Percentiles rank a stretch among this genome's conserved stretches.
phyloP scores from a whole-genome alignment of 306 rosid genomes.

The cucumber (Cucumis sativus) region DNA sequence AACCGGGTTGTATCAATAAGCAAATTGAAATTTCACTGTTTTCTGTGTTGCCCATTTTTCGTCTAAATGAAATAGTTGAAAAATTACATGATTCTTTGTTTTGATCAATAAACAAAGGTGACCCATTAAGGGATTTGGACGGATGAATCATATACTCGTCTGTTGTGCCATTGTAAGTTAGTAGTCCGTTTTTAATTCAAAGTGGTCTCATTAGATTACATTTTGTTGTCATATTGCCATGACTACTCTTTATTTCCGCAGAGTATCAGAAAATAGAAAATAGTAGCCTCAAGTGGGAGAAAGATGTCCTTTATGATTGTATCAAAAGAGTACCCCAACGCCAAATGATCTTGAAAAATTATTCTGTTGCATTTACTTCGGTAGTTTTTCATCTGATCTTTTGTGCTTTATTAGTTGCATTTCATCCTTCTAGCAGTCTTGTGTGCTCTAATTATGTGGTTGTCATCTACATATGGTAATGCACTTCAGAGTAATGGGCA shows the following conservation, averaged over 20 bases:
- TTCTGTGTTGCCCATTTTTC: not conserved
- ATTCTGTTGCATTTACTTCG: not conserved
- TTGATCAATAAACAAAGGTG: not conserved
- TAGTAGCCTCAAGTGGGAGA: not conserved
- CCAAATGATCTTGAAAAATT: not conserved
- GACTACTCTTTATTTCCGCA: not conserved
- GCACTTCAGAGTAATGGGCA: not conserved
- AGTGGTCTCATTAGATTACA: not conserved
- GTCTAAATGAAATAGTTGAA: not conserved
- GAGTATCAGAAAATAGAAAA: not conserved
- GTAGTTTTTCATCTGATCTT: not conserved
- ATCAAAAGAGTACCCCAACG: not conserved
- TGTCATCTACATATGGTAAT: not conserved
- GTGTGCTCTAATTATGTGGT: not conserved
- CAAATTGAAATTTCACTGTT: not conserved
- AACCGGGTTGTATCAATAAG: constrained; percentile 1
- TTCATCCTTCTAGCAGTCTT: not conserved
- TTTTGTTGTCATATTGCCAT: not conserved
- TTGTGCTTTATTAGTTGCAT: not conserved
- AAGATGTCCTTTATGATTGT: not conserved
- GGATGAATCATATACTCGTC: not conserved
- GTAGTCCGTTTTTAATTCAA: too few relatives aligned
- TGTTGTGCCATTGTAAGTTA: not conserved
- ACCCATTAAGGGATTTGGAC: not conserved
- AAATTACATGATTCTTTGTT: not conserved